Percentiles rank a stretch among this genome's conserved stretches.
Evolutionary conservation across 371 early-diverging fungal species (phyloP).

Genomic region (Rhizopus sp.): DNA sequence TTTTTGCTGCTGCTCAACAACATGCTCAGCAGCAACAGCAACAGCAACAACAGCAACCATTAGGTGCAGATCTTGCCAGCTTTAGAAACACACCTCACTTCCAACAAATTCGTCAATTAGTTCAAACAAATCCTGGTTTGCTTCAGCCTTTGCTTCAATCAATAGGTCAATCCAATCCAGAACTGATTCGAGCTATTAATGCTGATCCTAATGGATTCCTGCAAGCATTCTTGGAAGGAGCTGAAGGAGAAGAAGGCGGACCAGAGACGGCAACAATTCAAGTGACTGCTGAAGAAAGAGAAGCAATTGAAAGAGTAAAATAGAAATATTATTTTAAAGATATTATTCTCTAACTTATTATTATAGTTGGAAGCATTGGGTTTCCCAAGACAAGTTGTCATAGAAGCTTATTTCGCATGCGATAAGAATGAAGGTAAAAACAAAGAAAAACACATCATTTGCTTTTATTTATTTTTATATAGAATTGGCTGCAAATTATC

Average conservation of each 20-base stretch:
- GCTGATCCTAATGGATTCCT: conserved; percentile 84
- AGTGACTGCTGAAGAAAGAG: conserved; percentile 89
- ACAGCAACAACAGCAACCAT: conserved; percentile 44
- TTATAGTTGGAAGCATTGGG: conserved; percentile 84
- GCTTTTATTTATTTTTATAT: not conserved
- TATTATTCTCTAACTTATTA: not conserved
- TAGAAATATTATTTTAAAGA: not conserved
- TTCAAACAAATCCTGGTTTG: conserved; percentile 85
- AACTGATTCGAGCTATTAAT: conserved; percentile 75
- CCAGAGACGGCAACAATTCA: conserved; percentile 68
- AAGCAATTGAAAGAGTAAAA: conserved; percentile 86
- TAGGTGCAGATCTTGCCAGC: conserved; percentile 51
- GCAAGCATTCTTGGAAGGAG: conserved; percentile 71
- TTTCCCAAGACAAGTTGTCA: conserved; percentile 77
- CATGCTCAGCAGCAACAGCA: conserved; percentile 36
- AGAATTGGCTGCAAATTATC: conserved; percentile 94
- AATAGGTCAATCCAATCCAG: conserved; percentile 84
- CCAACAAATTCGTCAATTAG: conserved; percentile 85
- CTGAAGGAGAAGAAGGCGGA: conserved; percentile 57
- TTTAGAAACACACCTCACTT: conserved; percentile 87
- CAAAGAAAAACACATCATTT: not conserved
- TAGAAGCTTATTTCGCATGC: conserved; percentile 96
- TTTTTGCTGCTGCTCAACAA: conserved; percentile 62
- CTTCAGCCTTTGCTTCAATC: conserved; percentile 87
- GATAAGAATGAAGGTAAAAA: conserved; percentile 89